Base-by-base conservation (phyloP, 345 rosid genomes). In the Kernera saxatilis region DNA sequence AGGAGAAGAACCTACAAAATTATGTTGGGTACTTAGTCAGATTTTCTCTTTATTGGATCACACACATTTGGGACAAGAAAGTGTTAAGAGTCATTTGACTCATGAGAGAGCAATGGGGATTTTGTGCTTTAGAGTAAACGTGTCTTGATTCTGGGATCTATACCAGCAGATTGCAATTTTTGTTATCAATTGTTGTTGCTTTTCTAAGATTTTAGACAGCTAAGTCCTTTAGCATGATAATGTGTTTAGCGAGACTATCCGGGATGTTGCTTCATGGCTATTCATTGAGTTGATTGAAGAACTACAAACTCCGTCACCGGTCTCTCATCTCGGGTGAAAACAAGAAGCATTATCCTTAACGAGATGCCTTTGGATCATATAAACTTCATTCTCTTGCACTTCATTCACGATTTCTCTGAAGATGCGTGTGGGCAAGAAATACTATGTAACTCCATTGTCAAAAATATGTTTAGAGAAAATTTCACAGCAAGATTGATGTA, bases 21-120 rank as follows among this genome's bases (percentile, higher is more conserved):
- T 37, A 12, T 33, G 64, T 21, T 30, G 50, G 1, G 1, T 46
- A 55, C 35, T 32, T 70, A 35, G 56, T 54, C 8, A 21, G 15
- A 13, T 44, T 5, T 5, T 44, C 5, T 35, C 10, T 74, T 25
- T 45, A 15, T 35, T 49, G 54, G 40, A 29, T 65, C 72, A 57
- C 12, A 56, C 51, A 56, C 71, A 64, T 46, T 67, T 12, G 55
- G 7, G 49, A 23, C 18, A 65, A 27, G 77, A 37, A 56, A 26
- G 45, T 70, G 29, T 9, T 39, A n/a, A n/a, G 53, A 32, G 37
- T 30, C 21, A 1, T 6, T 41, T 52, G 35, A 52, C 12, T 51
- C 10, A 61, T 14, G 7, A 27, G 41, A 60, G 18, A 21, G 30
- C 37, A 29, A 22, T 48, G 29, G 0, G 19, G 29, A 8, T 48